Evolutionary conservation across 805 yeast species (phyloP), one percentile per base, ranked within the genome.

Genomic region (Priceomyces castillae): DNA sequence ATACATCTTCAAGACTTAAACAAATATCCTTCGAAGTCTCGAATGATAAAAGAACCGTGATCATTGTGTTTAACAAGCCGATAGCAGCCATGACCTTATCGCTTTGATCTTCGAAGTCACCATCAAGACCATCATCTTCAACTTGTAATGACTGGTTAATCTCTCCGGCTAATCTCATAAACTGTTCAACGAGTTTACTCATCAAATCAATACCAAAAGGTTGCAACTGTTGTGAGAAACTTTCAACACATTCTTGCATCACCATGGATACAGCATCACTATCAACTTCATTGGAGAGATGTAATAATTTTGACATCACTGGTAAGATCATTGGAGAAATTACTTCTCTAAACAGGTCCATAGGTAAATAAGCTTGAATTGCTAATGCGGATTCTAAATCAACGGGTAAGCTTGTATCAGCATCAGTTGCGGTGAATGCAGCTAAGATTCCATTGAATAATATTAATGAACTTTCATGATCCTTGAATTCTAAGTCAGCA

Each of bases 241-340:
- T 80, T 58, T 90, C 97, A 23, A 92, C 97, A 59, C 94, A 84
- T 55, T 90, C 97, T 70, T 92, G 98, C 84, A 92, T 89, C 5
- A 92, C 96, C 18, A 84, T 86, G 17, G 95, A 81, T 22, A 94
- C 76, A 1, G 90, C 78, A 58, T 94, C 99, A 45, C 85, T 81
- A 56, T 92, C 99, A 50, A 90, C 80, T 46, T 82, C 82, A 56
- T 87, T 84, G 3, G 95, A 82, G 37, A 92, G 66, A 7, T 76
- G 77, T 50, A 92, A 70, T 44, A 94, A 69, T 51, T 78, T 82
- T 49, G 89, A 87, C 88, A 94, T 87, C 1, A 90, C 81, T 30
- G 86, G 86, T 25, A 90, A 77, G 44, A 92, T 85, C 36, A 84
- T 80, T 2, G 76, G 58, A 1, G 86, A 74, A 22, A 94, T 64